Conservation (phyloP, 176 grass and related monocot species). For the Elaeis guineensis region DNA sequence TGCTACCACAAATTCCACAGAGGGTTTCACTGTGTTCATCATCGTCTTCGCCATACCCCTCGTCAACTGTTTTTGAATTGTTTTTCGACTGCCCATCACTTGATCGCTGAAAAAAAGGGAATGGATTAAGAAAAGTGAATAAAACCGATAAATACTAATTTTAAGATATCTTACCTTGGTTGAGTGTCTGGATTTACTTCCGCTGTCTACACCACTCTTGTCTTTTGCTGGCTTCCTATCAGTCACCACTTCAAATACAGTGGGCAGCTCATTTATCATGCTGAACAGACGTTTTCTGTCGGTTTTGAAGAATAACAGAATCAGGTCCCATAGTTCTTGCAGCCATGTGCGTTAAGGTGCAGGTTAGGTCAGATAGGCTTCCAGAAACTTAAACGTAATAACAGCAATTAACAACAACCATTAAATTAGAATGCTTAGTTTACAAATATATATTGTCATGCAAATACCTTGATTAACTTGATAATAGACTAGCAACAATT, state of each 20-base stretch:
- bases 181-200: slow-evolving; percentile 56
- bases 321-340: too few relatives aligned
- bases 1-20: slow-evolving; percentile 72
- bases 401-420: too few relatives aligned
- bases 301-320: not conserved
- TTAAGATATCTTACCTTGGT: slow-evolving; percentile 41
- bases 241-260: slow-evolving; percentile 74
- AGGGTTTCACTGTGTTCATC: slow-evolving; percentile 87
- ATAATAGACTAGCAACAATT: too few relatives aligned
- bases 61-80: slow-evolving; percentile 37
- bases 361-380: too few relatives aligned
- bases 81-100: slow-evolving; percentile 46
- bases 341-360: too few relatives aligned
- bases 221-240: slow-evolving; percentile 55
- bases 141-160: not conserved
- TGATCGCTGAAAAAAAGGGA: slow-evolving; percentile 43
- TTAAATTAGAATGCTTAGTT: too few relatives aligned
- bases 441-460: too few relatives aligned
- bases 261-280: slow-evolving; percentile 90
- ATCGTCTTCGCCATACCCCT: slow-evolving; percentile 76
- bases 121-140: not conserved
- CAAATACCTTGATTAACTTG: too few relatives aligned
- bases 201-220: slow-evolving; percentile 54
- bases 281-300: slow-evolving; percentile 82
- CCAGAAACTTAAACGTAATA: too few relatives aligned